Base-by-base conservation (phyloP, 257 asterid species). In the Petunia axillaris region DNA sequence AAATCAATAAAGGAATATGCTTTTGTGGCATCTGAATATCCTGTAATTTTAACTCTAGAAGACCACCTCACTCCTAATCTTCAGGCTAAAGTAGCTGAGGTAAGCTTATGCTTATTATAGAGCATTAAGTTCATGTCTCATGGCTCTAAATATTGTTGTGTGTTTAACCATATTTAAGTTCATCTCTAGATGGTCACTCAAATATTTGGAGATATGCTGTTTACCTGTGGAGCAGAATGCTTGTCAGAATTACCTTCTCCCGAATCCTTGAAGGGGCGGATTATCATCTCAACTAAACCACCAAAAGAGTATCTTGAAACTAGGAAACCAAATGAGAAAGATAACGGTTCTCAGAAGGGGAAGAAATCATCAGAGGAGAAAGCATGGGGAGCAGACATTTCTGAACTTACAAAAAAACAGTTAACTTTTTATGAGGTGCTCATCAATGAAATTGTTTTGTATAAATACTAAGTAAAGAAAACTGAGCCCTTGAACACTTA, bases 81-180 rank as follows among this genome's bases (percentile, higher is more conserved):
- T 81, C 98, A 94, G 60, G 93, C 95, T 58, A 89, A 84, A 89
- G 98, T 91, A 9, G 97, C 98, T 11, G 86, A 85, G 89, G 98
- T 90, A 44, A 75, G 75, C 74, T 53, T 36, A 38, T 38, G 35
- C 3, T 70, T 62, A 64, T 54, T 37, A 35, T 52, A n/a, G 16
- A 71, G 25, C 44, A 67, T 2, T 1, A 15, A 3, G 3, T 54
- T 2, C n/a, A 16, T 55, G 53, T 37, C 13, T 10, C 37, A 48
- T 5, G 41, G 38, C 38, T 48, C 36, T 2, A 43, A 53, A 13
- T 0, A 77, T 81, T 37, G 41, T 3, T 65, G 8, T 53, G n/a
- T 36, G 39, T 59, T 44, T 79, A 57, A 79, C 35, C 5, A 39
- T 7, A 10, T 57, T 40, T 57, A 35, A 37, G 50, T 76, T 64